A percentile compares a stretch with the other conserved stretches of the same genome.
These are phyloP conservation scores for Drechslera avenae DNA, from an alignment of 2,329 filamentous ascomycete genomes.

Conservation along the genomic window DNA sequence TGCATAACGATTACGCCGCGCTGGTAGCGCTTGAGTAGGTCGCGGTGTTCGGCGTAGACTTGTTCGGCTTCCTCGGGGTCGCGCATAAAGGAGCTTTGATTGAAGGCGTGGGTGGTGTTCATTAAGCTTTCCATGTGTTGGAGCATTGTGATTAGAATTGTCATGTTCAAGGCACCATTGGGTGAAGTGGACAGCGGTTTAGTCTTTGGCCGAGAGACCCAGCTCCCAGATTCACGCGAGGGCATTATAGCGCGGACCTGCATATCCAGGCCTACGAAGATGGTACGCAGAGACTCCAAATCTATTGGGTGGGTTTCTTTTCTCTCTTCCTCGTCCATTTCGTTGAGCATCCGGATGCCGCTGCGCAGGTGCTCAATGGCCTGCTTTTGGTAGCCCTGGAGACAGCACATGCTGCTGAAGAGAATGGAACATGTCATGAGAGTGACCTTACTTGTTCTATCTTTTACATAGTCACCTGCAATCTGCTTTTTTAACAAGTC, in stretches of 20 bases:
- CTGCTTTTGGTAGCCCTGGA: constrained; percentile 38
- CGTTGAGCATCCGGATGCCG: constrained; percentile 38
- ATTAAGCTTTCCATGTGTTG: constrained; percentile 29
- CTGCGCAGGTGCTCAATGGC: constrained; percentile 39
- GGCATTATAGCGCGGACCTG: constrained; percentile 39
- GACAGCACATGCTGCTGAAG: constrained; percentile 39
- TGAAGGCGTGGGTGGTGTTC: constrained; percentile 35
- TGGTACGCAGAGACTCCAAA: constrained; percentile 33
- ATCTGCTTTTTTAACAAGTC: constrained; percentile 22
- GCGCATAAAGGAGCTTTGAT: constrained; percentile 21
- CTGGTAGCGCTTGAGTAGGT: constrained; percentile 15
- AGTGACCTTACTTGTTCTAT: constrained; percentile 30
- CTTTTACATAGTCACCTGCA: background rate
- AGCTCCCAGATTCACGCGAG: constrained; percentile 19
- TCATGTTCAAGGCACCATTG: constrained; percentile 14
- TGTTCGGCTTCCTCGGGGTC: constrained; percentile 17
- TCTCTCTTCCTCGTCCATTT: constrained; percentile 26
- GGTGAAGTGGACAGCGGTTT: constrained; percentile 4
- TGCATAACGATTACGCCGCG: constrained; percentile 11
- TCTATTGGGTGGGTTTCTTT: constrained; percentile 28
- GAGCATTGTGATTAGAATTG: constrained; percentile 16
- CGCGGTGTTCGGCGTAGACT: constrained; percentile 9
- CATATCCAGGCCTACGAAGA: constrained; percentile 40
- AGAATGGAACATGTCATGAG: constrained; percentile 41
- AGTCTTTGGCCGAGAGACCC: constrained; percentile 31